A percentile compares a stretch with the other conserved stretches of the same genome.
Conservation (phyloP, 371 early-diverging fungal genomes). For the Basidiobolus meristosporus region DNA sequence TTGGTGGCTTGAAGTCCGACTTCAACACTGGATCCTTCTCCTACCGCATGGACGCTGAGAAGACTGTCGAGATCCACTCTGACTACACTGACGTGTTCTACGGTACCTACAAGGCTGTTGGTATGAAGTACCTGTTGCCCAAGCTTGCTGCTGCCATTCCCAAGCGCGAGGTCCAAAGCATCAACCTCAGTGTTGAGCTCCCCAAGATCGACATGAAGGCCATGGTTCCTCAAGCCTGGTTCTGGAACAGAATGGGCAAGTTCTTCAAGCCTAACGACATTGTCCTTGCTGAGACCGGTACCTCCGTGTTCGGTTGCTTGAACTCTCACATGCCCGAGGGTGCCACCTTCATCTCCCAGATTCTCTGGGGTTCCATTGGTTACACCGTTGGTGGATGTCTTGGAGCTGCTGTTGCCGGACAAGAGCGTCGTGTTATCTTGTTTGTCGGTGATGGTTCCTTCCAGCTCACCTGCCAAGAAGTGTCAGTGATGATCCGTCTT, state of each 20-base stretch:
- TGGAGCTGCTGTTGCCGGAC: slow-evolving; percentile 1
- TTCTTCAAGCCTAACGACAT: slow-evolving; percentile 12
- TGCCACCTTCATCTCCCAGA: slow-evolving; percentile 12
- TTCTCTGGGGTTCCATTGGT: slow-evolving; percentile 21
- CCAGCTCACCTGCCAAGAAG: slow-evolving; percentile 21
- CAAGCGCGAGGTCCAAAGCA: too few species aligned
- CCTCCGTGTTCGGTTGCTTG: slow-evolving; percentile 17
- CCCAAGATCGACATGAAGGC: slow-evolving; percentile 1
- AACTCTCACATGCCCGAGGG: slow-evolving; percentile 13
- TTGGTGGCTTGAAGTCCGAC: slow-evolving; percentile 21
- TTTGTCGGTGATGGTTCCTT: slow-evolving; percentile 30
- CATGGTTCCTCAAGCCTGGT: slow-evolving; percentile 10
- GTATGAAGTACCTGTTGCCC: too few species aligned
- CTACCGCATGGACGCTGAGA: neutral
- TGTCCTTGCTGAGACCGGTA: slow-evolving; percentile 26
- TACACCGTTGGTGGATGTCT: slow-evolving; percentile 9
- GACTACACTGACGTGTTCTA: slow-evolving; percentile 1
- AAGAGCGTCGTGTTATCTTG: slow-evolving; percentile 6
- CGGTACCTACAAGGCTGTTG: too few species aligned
- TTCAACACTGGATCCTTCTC: slow-evolving; percentile 14
- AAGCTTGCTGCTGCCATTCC: too few species aligned
- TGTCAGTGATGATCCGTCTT: slow-evolving; percentile 21
- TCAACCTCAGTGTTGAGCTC: too few species aligned
- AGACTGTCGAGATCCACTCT: slow-evolving; percentile 2
- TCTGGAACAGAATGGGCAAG: slow-evolving; percentile 17